phyloP scores from a whole-genome alignment of 352 stramenopile genomes.

The Globisporangium takayamanum region DNA sequence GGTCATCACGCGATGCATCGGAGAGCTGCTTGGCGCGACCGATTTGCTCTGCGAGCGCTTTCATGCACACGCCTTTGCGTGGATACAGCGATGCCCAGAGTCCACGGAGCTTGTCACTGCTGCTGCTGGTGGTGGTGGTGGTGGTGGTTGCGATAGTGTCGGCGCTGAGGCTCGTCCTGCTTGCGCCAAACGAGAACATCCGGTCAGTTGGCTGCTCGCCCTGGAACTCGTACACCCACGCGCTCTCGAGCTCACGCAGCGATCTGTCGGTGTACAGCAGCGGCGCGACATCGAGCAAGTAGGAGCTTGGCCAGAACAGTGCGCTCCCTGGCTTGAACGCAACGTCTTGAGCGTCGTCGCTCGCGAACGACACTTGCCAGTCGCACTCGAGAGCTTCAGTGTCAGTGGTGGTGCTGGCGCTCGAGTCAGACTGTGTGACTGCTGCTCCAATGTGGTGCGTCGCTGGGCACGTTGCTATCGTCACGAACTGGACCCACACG shows the following conservation, averaged over 20 bases:
- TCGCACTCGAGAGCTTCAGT: slow-evolving; percentile 9
- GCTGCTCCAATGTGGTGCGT: slow-evolving; percentile 23
- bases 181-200: slow-evolving; percentile 33
- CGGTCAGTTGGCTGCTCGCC: slow-evolving; percentile 28
- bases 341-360: slow-evolving; percentile 17
- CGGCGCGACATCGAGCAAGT: slow-evolving; percentile 26
- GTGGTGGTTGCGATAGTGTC: neutral
- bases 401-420: slow-evolving; percentile 11
- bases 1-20: slow-evolving; percentile 2
- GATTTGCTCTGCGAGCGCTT: slow-evolving; percentile 49
- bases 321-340: slow-evolving; percentile 19
- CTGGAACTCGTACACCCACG: slow-evolving; percentile 56
- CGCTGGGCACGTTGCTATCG: slow-evolving; percentile 16
- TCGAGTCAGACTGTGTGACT: neutral
- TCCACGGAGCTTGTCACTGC: slow-evolving; percentile 4
- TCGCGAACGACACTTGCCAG: slow-evolving; percentile 40
- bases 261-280: slow-evolving; percentile 35
- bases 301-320: slow-evolving; percentile 45
- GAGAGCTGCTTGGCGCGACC: slow-evolving; percentile 24
- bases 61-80: slow-evolving; percentile 60
- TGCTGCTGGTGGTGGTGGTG: neutral
- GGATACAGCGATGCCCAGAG: slow-evolving; percentile 49
- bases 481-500: slow-evolving; percentile 27
- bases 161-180: neutral
- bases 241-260: slow-evolving; percentile 34